Conservation (phyloP, 805 yeast genomes). For the Middelhovenomyces tepae region DNA sequence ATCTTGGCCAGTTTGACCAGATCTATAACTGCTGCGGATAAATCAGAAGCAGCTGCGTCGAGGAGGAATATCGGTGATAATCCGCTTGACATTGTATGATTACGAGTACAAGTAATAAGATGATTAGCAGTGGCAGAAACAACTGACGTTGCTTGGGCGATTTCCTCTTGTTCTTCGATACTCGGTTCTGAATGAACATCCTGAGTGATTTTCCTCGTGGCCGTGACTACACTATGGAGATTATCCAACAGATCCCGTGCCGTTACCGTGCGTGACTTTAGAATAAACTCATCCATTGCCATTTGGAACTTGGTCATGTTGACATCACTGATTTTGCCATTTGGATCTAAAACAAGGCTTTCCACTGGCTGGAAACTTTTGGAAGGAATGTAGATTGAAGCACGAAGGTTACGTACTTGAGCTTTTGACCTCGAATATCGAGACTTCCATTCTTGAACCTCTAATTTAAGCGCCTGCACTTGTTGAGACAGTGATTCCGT, state of each 20-base stretch:
- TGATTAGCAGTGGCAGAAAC: conserved; percentile 65
- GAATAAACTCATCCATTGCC: conserved; percentile 27
- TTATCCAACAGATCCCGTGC: conserved; percentile 21
- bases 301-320: conserved; percentile 24
- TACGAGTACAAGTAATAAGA: conserved; percentile 67
- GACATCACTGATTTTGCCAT: conserved; percentile 23
- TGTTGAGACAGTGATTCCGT: conserved; percentile 18
- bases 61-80: conserved; percentile 62
- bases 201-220: conserved; percentile 24
- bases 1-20: conserved; percentile 25
- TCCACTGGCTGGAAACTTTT: neutral
- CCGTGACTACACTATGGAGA: conserved; percentile 27
- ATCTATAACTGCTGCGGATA: conserved; percentile 49
- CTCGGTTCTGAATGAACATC: conserved; percentile 15
- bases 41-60: conserved; percentile 68
- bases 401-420: conserved; percentile 21
- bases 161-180: conserved; percentile 10
- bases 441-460: conserved; percentile 29
- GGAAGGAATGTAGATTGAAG: conserved; percentile 12
- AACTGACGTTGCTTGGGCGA: conserved; percentile 26
- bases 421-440: conserved; percentile 23
- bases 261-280: conserved; percentile 20
- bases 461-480: conserved; percentile 24
- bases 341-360: conserved; percentile 10
- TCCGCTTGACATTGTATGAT: conserved; percentile 54